Evolutionary conservation across 164 flowering plant genomes (phyloP).

Genomic region (Kalanchoe fedtschenkoi): DNA sequence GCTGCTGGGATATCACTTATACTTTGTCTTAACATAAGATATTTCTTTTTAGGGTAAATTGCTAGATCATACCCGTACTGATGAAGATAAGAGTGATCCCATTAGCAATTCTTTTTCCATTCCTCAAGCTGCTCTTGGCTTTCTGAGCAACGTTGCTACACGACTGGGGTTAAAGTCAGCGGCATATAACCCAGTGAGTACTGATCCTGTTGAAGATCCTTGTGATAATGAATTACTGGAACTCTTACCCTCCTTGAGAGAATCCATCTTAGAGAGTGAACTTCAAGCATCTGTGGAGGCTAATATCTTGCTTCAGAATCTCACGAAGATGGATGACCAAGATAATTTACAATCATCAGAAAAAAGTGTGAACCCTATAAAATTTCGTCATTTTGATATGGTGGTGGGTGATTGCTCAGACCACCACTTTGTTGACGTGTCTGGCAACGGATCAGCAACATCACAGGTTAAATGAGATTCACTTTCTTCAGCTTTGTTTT

Average conservation of each 20-base stretch:
- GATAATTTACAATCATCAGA: slow-evolving; percentile 7
- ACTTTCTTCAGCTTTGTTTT: not conserved
- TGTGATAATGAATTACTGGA: slow-evolving; percentile 20
- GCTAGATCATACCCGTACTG: slow-evolving; percentile 13
- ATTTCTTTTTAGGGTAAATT: slow-evolving; percentile 2
- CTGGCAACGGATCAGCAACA: slow-evolving; percentile 22
- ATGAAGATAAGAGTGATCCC: slow-evolving; percentile 17
- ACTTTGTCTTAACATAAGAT: not conserved
- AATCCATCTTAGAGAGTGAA: slow-evolving; percentile 11
- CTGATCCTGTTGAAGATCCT: slow-evolving; percentile 1
- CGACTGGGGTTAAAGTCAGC: slow-evolving; percentile 12
- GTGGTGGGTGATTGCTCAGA: slow-evolving; percentile 54
- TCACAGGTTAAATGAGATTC: slow-evolving; percentile 40
- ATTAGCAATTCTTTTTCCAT: slow-evolving; percentile 27
- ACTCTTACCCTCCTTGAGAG: slow-evolving; percentile 14
- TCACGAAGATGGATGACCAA: slow-evolving; percentile 14
- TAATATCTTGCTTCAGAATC: slow-evolving; percentile 13
- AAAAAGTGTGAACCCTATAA: slow-evolving; percentile 11
- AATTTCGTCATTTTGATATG: slow-evolving; percentile 59
- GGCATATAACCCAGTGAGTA: not conserved
- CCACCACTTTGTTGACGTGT: slow-evolving; percentile 53
- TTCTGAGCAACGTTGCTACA: slow-evolving; percentile 42
- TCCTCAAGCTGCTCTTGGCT: slow-evolving; percentile 54
- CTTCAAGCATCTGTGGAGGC: slow-evolving; percentile 7
- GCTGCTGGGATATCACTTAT: not conserved